Conservation (phyloP, 768 basidiomycete species). For the Erythrobasidium yunnanense region DNA sequence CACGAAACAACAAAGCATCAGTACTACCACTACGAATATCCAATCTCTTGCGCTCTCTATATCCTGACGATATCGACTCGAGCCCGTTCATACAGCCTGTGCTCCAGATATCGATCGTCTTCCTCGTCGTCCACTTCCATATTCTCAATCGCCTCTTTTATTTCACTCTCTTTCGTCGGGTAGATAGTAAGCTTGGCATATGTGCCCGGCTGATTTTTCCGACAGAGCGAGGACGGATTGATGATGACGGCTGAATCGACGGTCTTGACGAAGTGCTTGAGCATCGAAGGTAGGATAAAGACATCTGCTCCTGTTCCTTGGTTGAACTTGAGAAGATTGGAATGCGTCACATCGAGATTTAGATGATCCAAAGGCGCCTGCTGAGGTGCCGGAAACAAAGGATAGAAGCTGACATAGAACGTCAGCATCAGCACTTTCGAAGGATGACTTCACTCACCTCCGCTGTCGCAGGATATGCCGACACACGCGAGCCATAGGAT, state of each 20-base stretch:
- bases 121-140: conserved; percentile 30
- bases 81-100: conserved; percentile 42
- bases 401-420: conserved; percentile 63
- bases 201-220: conserved; percentile 42
- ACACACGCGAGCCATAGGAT: conserved; percentile 66
- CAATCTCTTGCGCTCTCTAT: too few species aligned
- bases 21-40: too few species aligned
- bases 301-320: conserved; percentile 53
- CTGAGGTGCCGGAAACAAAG: conserved; percentile 76
- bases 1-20: too few species aligned
- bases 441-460: conserved; percentile 48
- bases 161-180: conserved; percentile 38
- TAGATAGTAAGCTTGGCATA: conserved; percentile 44
- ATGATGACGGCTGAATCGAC: conserved; percentile 67
- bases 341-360: conserved; percentile 80
- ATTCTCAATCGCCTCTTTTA: conserved; percentile 27
- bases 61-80: conserved; percentile 45
- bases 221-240: conserved; percentile 65
- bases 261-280: conserved; percentile 83
- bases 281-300: conserved; percentile 70
- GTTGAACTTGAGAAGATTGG: conserved; percentile 46
- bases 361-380: conserved; percentile 51
- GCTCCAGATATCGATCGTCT: conserved; percentile 38
- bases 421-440: not conserved
- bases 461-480: conserved; percentile 75